Conservation (phyloP, 306 rosid genomes). For the Vicia faba region DNA sequence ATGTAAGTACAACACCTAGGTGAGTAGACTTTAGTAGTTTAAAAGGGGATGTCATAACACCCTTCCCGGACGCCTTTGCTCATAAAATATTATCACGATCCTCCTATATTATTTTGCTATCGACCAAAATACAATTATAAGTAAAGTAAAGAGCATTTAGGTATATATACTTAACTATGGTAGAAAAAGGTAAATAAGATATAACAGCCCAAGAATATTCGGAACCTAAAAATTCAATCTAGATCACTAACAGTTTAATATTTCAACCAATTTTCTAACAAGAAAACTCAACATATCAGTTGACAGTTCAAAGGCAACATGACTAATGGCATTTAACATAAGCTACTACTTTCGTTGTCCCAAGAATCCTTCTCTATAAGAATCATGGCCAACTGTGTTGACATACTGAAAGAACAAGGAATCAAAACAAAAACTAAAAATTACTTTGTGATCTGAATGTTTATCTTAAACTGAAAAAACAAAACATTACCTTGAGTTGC, state of each 20-base stretch:
- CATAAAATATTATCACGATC: constrained; percentile 94
- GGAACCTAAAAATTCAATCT: no score
- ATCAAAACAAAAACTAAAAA: constrained; percentile 27
- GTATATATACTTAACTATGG: no score
- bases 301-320: no score
- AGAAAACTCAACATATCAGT: no score
- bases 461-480: constrained; percentile 14
- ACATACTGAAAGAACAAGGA: constrained; percentile 39
- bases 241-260: no score
- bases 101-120: constrained; percentile 52
- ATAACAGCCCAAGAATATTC: no score
- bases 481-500: constrained; percentile 54
- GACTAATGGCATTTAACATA: constrained; percentile 39
- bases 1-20: constrained; percentile 92
- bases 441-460: constrained; percentile 1
- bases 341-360: constrained; percentile 56
- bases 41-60: constrained; percentile 94
- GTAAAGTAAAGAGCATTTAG: neutral
- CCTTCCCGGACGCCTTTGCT: constrained; percentile 89
- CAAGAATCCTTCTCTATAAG: constrained; percentile 78
- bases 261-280: no score
- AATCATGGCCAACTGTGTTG: constrained; percentile 59
- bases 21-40: constrained; percentile 90
- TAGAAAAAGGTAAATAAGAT: no score
- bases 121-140: neutral